Conservation (phyloP, 176 grass and related monocot species). For the Neostapfia colusana region DNA sequence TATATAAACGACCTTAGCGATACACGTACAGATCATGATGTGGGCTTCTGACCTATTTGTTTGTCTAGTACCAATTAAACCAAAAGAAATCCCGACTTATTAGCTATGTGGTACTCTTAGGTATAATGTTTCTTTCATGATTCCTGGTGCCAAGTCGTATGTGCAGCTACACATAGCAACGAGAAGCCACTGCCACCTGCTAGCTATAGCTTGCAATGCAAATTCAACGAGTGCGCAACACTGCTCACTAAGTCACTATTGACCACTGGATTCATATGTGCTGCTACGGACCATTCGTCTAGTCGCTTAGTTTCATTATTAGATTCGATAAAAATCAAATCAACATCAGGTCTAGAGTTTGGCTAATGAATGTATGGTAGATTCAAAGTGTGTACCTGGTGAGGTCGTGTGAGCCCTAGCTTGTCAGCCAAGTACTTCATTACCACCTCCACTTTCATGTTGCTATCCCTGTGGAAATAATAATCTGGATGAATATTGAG, state of each 20-base stretch:
- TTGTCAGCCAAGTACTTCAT: slow-evolving; percentile 79
- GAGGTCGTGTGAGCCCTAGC: slow-evolving; percentile 58
- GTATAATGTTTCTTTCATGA: slow-evolving; percentile 70
- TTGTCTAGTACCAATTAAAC: slow-evolving; percentile 45
- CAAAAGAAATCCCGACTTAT: slow-evolving; percentile 28
- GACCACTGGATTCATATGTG: slow-evolving; percentile 3
- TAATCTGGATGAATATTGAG: slow-evolving; percentile 27
- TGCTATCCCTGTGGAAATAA: slow-evolving; percentile 65
- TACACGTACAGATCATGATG: slow-evolving; percentile 29
- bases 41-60: slow-evolving; percentile 50
- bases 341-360: neutral
- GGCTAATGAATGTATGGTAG: neutral
- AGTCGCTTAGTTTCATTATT: neutral
- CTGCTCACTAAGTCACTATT: slow-evolving; percentile 16
- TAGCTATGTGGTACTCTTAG: slow-evolving; percentile 45
- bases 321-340: neutral
- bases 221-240: slow-evolving; percentile 8
- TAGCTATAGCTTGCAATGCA: slow-evolving; percentile 1
- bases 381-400: slow-evolving; percentile 53
- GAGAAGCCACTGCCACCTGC: neutral
- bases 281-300: neutral
- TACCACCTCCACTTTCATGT: slow-evolving; percentile 67
- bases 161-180: slow-evolving; percentile 7
- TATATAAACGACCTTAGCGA: neutral
- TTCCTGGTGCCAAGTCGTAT: slow-evolving; percentile 35